Conservation (phyloP, 352 stramenopile genomes). For the Globisporangium middletonii region DNA sequence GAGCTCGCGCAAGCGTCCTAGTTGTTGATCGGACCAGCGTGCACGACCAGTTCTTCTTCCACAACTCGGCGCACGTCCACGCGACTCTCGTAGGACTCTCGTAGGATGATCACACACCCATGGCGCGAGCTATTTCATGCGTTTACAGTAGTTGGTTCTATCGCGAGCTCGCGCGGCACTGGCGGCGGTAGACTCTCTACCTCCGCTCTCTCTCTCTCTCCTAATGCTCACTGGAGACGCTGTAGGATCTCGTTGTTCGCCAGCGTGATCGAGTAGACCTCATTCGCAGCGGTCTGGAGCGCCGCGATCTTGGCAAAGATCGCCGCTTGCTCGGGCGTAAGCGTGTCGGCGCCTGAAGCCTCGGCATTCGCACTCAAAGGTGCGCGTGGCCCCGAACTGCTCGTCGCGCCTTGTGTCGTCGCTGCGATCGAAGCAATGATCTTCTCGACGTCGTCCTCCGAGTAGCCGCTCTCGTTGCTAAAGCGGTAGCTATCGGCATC, state of each 20-base stretch:
- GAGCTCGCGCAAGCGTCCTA: too few relatives aligned
- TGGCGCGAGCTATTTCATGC: too few relatives aligned
- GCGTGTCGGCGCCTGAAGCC: neutral
- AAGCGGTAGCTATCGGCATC: constrained; percentile 7
- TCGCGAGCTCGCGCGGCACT: too few relatives aligned
- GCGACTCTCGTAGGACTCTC: too few relatives aligned
- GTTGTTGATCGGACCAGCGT: too few relatives aligned
- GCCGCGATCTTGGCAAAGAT: constrained; percentile 30
- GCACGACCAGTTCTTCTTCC: too few relatives aligned
- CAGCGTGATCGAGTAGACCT: constrained; percentile 34
- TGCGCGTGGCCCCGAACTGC: too few relatives aligned
- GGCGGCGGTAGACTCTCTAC: too few relatives aligned
- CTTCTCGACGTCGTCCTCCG: constrained; percentile 12
- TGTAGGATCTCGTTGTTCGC: constrained; percentile 44
- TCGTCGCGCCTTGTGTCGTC: neutral
- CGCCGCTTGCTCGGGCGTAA: constrained; percentile 3
- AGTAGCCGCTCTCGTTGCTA: constrained; percentile 9
- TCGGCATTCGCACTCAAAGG: neutral
- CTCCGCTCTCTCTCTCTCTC: too few relatives aligned
- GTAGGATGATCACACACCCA: too few relatives aligned
- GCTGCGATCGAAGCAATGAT: constrained; percentile 7
- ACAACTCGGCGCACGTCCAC: too few relatives aligned
- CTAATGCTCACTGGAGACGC: neutral
- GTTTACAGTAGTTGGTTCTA: too few relatives aligned
- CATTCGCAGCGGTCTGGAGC: constrained; percentile 28